Conservation (phyloP, 139 green algal genomes). For the Diplosphaera chodatii region DNA sequence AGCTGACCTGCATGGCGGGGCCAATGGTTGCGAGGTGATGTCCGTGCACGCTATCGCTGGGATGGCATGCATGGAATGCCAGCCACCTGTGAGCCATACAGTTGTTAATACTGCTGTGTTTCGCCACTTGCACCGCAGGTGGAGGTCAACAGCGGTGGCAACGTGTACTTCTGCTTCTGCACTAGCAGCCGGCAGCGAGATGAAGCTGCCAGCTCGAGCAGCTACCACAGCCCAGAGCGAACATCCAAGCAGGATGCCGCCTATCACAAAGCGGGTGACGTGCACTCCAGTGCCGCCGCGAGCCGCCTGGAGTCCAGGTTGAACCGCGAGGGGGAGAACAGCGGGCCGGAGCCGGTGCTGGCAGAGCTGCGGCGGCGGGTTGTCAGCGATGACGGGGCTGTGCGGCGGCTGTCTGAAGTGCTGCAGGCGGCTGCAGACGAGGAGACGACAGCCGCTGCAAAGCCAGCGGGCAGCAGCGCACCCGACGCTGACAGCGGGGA, state of each 20-base stretch:
- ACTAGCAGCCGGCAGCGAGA: no score
- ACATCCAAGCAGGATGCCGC: no score
- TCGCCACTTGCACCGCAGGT: slow-evolving; percentile 22
- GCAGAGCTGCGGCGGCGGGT: no score
- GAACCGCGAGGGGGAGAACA: no score
- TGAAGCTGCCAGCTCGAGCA: no score
- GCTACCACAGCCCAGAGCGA: no score
- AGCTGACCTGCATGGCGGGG: neutral
- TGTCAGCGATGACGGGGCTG: slow-evolving; percentile 5
- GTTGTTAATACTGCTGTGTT: no score
- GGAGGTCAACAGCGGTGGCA: slow-evolving; percentile 71
- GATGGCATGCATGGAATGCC: neutral
- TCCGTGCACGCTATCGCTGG: neutral
- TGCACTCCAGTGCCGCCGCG: no score
- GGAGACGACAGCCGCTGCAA: neutral
- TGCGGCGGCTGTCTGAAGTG: neutral
- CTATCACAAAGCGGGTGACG: no score
- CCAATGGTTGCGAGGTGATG: slow-evolving; percentile 14
- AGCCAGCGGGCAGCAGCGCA: neutral
- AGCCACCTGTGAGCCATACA: no score
- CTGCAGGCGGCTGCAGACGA: neutral
- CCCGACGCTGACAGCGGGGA: slow-evolving; percentile 1
- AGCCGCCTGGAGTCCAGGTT: no score
- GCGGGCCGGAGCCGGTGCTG: no score
- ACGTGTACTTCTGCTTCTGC: slow-evolving; percentile 71